Evolutionary conservation across 2,329 filamentous ascomycete genomes (phyloP).

Genomic region (Zalaria obscura): DNA sequence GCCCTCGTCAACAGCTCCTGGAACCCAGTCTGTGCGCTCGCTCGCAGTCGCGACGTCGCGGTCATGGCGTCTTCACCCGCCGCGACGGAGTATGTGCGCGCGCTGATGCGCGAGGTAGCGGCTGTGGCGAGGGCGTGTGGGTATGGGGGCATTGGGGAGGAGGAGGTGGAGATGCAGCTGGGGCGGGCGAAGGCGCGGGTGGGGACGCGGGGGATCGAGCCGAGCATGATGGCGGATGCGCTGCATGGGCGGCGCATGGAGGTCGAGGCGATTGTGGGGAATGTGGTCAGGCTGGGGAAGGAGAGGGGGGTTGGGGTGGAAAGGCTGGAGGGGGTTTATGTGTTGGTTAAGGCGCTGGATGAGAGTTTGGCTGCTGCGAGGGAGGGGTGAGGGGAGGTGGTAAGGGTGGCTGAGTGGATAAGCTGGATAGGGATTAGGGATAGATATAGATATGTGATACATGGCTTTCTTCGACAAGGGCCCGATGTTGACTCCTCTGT

Average conservation of each 20-base stretch:
- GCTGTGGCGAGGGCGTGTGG: conserved; percentile 26
- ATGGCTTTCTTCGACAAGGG: too few species aligned
- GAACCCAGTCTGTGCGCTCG: conserved; percentile 46
- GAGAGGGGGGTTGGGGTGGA: conserved; percentile 25
- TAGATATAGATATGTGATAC: too few species aligned
- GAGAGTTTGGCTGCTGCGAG: conserved; percentile 12
- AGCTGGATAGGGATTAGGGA: too few species aligned
- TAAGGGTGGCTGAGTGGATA: too few species aligned
- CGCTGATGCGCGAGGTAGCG: conserved; percentile 32
- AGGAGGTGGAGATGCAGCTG: conserved; percentile 24
- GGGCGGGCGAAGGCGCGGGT: conserved; percentile 22
- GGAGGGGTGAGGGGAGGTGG: too few species aligned
- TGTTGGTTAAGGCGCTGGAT: conserved; percentile 28
- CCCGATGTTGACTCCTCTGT: too few species aligned
- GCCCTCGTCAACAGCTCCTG: conserved; percentile 46
- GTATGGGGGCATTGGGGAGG: conserved; percentile 20
- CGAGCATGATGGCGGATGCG: conserved; percentile 37
- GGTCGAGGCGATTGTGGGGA: conserved; percentile 37
- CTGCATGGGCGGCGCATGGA: conserved; percentile 27
- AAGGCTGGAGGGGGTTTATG: conserved; percentile 30
- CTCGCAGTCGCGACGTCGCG: conserved; percentile 36
- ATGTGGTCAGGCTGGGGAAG: conserved; percentile 27
- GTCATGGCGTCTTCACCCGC: conserved; percentile 30
- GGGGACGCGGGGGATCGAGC: conserved; percentile 26
- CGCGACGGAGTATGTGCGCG: conserved; percentile 22